Percentiles rank a stretch among this genome's conserved stretches.
Conservation (phyloP, 208 protist species). For the Trypanosoma scelopori region DNA sequence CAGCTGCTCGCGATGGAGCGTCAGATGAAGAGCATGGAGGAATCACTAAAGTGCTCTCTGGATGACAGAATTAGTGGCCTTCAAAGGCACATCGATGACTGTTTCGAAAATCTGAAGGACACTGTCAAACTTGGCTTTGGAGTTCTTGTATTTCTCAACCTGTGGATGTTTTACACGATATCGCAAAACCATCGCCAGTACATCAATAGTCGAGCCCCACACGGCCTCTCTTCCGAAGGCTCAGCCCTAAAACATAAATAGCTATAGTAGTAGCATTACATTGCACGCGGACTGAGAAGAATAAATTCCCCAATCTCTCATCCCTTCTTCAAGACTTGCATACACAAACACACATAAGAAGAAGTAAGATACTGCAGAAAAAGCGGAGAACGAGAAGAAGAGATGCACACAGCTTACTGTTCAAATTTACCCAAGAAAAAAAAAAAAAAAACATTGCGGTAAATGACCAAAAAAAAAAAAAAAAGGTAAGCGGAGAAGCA, state of each 20-base stretch:
- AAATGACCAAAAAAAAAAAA: too few species aligned
- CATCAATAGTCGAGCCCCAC: slow-evolving; percentile 11
- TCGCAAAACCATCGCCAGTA: slow-evolving; percentile 33
- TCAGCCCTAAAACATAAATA: slow-evolving; percentile 11
- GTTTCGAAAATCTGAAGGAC: slow-evolving; percentile 32
- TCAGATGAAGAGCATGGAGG: slow-evolving; percentile 19
- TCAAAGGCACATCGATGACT: slow-evolving; percentile 30
- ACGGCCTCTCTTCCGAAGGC: not conserved
- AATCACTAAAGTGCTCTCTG: slow-evolving; percentile 13
- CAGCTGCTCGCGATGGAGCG: slow-evolving; percentile 11
- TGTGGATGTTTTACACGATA: slow-evolving; percentile 37
- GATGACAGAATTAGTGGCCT: slow-evolving; percentile 12
- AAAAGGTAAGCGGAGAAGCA: too few species aligned
- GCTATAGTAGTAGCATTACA: not conserved
- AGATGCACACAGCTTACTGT: too few species aligned
- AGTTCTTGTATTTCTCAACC: slow-evolving; percentile 29
- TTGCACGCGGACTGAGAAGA: too few species aligned
- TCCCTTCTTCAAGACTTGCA: too few species aligned
- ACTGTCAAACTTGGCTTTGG: slow-evolving; percentile 28
- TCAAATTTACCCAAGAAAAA: too few species aligned
- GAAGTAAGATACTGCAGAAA: not conserved
- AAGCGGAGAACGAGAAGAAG: too few species aligned
- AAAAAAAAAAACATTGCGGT: too few species aligned
- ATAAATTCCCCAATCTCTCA: too few species aligned
- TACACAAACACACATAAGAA: not conserved